Evolutionary conservation across 306 rosid genomes (phyloP), one percentile per base, ranked within the genome.

Genomic region (Pyrus pyrifolia): DNA sequence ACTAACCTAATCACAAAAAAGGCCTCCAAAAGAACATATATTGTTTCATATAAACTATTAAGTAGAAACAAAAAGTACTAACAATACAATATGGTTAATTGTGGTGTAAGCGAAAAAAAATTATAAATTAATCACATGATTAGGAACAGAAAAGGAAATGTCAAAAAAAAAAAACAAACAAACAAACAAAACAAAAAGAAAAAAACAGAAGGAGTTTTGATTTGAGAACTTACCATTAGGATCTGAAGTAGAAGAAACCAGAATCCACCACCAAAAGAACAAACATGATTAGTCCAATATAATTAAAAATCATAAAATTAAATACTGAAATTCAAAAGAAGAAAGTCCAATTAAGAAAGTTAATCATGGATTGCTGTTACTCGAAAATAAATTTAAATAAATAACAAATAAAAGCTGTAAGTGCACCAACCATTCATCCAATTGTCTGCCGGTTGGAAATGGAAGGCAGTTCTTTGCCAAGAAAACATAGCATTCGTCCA

Each of bases 401-500:
- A 23, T 4, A 21, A 14, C 4, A 19, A 17, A 21, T 35, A 14
- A 30, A 21, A 13, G 25, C 52, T 46, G 51, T 52, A 5, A 49
- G 22, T 53, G 72, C 18, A 86, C 89, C 76, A 81, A 93, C 98
- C 98, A 78, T 93, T 94, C 95, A 89, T 92, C 93, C 95, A 94
- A 76, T 94, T 90, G 5, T 33, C 49, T 33, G 86, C 67, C 1
- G 93, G 98, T 72, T 94, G 93, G 83, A 91, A 94, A 63, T 91
- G 98, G 78, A 73, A 90, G 45, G 97, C 78, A n/a, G 96, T 85
- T 87, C 91, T 70, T 78, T 94, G 97, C 94, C 97, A 94, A 69
- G 91, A 89, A 25, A 94, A 70, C 93, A 92, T 94, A 11, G 93
- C 94, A 77, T 90, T 87, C 3, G 96, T 91, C 97, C 98, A 94